Evolutionary conservation across 148 eudicot genomes (phyloP), one percentile per base, ranked within the genome.

Genomic region (Pharnaceum exiguum): DNA sequence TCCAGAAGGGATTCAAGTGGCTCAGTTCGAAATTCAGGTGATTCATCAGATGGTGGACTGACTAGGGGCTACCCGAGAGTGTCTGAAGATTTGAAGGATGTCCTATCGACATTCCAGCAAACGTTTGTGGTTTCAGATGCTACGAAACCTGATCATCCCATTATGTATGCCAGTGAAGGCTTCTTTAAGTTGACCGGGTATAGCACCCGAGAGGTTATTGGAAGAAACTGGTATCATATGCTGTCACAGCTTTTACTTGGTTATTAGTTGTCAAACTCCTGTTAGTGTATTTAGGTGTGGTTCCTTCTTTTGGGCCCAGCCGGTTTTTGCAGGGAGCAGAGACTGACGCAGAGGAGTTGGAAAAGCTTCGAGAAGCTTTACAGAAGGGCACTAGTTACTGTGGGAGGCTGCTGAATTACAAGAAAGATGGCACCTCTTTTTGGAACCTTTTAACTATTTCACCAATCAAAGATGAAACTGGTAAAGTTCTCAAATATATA

Each of bases 91-190:
- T 62, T 93, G 52, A 93, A 77, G 65, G 84, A 88, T 62, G 98
- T 90, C 5, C 55, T 93, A 39, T 93, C 98, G 2, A 23, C 98
- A 15, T 93, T 93, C 58, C 98, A 93, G 55, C 98, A 93, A 32
- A 93, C 98, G 4, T 93, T 93, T 48, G 98, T 93, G 51, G 98
- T 93, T 11, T 85, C 96, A 28, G 98, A 93, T 77, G 98, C 95
- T 19, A 74, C 79, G 32, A 93, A 88, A 70, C 79, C 88, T 4
- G 94, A 93, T 57, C 62, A 63, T 59, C 96, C 98, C 1, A 93
- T 93, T 42, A 11, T 93, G 71, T 93, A 93, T 70, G 98, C 98
- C 12, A 93, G 98, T 55, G 90, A 94, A 52, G 98, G 96, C 8
- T 93, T 93, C 77, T 93, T 85, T 59, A 85, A 81, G 74, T 87